phyloP scores from a whole-genome alignment of 176 grass and related monocot species.

The Cymbopogon citratus region DNA sequence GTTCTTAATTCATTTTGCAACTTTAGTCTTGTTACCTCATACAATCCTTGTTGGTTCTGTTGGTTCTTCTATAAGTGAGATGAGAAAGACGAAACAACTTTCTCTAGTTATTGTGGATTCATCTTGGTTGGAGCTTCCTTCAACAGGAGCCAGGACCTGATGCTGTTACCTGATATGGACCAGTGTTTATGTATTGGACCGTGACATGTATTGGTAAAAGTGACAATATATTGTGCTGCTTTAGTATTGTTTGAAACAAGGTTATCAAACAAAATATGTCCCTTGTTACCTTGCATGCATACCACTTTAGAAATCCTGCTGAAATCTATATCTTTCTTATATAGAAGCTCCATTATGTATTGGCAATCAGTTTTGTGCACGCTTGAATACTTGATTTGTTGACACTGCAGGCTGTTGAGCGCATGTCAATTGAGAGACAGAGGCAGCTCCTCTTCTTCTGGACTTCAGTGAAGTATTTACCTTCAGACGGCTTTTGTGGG shows the following conservation, averaged over 20 bases:
- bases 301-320: not conserved
- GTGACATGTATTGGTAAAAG: not conserved
- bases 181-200: not conserved
- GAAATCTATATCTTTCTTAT: not conserved
- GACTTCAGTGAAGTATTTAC: constrained; percentile 92
- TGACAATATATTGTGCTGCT: not conserved
- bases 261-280: not conserved
- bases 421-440: constrained; percentile 70
- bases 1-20: not conserved
- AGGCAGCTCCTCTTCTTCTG: constrained; percentile 92
- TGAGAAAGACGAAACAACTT: not conserved
- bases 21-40: not conserved
- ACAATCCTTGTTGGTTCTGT: not conserved
- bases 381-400: constrained; percentile 11
- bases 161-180: not conserved
- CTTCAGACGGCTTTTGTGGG: constrained; percentile 76
- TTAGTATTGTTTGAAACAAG: not conserved
- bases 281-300: not conserved
- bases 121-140: not conserved
- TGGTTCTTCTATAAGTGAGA: not conserved
- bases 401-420: constrained; percentile 56
- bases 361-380: not conserved
- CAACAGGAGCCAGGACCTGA: not conserved
- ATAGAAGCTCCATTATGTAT: not conserved
- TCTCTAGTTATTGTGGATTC: not conserved